phyloP scores from a whole-genome alignment of 2,329 filamentous ascomycete species.

The Falciphora oryzae region DNA sequence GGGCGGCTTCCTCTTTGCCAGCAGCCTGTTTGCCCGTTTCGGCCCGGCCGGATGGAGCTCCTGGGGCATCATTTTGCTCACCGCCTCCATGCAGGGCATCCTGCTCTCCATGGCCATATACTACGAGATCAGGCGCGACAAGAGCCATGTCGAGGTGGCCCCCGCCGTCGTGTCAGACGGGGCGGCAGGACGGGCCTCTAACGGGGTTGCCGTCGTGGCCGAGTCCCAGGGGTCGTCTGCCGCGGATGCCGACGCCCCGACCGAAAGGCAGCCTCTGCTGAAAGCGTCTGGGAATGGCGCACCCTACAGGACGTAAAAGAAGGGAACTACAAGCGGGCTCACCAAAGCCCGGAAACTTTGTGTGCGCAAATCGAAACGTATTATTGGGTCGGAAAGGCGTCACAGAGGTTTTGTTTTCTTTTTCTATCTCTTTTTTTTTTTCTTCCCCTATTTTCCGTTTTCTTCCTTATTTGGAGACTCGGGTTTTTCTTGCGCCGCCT shows the following conservation, averaged over 20 bases:
- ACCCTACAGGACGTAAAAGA: slow-evolving; percentile 22
- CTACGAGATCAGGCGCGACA: slow-evolving; percentile 50
- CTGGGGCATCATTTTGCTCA: slow-evolving; percentile 87
- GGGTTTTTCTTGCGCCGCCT: neutral
- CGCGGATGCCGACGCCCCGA: slow-evolving; percentile 39
- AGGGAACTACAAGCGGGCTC: neutral
- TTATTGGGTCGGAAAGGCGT: neutral
- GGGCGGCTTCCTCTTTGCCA: slow-evolving; percentile 83
- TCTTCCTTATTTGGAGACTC: neutral
- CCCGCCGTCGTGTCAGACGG: neutral
- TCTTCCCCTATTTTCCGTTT: neutral
- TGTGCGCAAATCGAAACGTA: neutral
- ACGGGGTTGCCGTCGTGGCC: too few relatives aligned
- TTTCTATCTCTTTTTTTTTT: slow-evolving; percentile 4
- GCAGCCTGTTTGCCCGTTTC: slow-evolving; percentile 72
- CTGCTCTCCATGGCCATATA: slow-evolving; percentile 74
- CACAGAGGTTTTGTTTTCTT: neutral
- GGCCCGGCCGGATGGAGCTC: slow-evolving; percentile 87
- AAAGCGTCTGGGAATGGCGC: slow-evolving; percentile 44
- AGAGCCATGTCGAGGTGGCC: neutral
- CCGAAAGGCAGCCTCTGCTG: slow-evolving; percentile 45
- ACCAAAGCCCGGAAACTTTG: neutral
- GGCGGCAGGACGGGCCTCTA: neutral
- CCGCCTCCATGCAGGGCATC: slow-evolving; percentile 76
- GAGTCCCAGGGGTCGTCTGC: slow-evolving; percentile 12